Evolutionary conservation across 1,139 yeast species (phyloP).

Genomic region (Yamadazyma diospyri): DNA sequence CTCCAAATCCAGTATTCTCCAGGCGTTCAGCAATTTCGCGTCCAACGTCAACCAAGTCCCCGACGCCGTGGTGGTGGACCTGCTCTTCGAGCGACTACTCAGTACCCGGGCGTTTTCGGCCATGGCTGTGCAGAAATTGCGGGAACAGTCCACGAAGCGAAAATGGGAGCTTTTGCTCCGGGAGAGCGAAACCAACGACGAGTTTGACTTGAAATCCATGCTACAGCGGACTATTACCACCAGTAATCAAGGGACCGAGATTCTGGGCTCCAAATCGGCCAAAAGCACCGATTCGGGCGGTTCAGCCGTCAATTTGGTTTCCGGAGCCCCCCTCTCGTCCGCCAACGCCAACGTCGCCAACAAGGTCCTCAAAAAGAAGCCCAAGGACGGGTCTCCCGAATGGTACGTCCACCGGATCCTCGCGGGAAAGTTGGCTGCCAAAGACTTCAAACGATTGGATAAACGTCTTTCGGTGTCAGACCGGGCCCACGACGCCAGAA

Average conservation of each 20-base stretch:
- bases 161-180: constrained; percentile 47
- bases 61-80: constrained; percentile 32
- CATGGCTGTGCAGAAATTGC: constrained; percentile 28
- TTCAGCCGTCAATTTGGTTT: background rate
- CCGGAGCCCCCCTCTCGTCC: background rate
- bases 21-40: constrained; percentile 32
- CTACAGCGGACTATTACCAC: constrained; percentile 8
- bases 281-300: background rate
- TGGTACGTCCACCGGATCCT: constrained; percentile 42
- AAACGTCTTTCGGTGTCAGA: constrained; percentile 25
- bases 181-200: constrained; percentile 38
- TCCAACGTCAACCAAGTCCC: constrained; percentile 36
- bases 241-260: constrained; percentile 1
- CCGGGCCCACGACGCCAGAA: constrained; percentile 17
- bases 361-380: constrained; percentile 7
- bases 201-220: constrained; percentile 29
- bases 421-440: constrained; percentile 30
- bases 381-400: constrained; percentile 39
- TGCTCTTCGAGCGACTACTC: constrained; percentile 35
- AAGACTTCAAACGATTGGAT: constrained; percentile 35
- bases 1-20: constrained; percentile 20
- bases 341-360: constrained; percentile 1
- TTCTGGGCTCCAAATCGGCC: constrained; percentile 1
- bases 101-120: constrained; percentile 38
- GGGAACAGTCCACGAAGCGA: constrained; percentile 32